phyloP scores from a whole-genome alignment of 345 rosid genomes.

The Lepidium aucheri region DNA sequence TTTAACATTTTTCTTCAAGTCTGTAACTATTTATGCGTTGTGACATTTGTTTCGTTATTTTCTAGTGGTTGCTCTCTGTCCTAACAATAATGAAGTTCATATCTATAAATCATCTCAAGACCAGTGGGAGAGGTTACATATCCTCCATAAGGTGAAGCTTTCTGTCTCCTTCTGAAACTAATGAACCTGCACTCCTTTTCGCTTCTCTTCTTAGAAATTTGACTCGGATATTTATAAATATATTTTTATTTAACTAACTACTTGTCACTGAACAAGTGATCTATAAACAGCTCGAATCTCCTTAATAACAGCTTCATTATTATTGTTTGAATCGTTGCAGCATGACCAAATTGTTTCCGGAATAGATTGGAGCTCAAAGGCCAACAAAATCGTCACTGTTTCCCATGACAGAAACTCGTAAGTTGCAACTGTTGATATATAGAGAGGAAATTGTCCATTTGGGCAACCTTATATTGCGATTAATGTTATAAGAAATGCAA shows the following conservation, averaged over 20 bases:
- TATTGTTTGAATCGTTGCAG: constrained; percentile 34
- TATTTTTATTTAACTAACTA: not conserved
- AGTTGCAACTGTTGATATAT: constrained; percentile 30
- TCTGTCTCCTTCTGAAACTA: not conserved
- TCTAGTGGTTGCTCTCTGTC: constrained; percentile 91
- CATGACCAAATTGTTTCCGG: constrained; percentile 98
- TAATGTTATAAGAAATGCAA: not conserved
- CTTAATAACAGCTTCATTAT: not conserved
- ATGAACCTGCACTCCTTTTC: not conserved
- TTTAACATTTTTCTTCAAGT: not conserved
- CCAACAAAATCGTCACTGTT: constrained; percentile 82
- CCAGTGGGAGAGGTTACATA: constrained; percentile 84
- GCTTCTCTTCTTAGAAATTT: not conserved
- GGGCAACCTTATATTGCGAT: not conserved
- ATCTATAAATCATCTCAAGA: constrained; percentile 64
- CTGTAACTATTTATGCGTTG: not conserved
- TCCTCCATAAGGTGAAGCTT: constrained; percentile 62
- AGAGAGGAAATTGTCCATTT: not conserved
- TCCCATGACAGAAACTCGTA: constrained; percentile 98
- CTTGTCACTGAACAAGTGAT: not conserved
- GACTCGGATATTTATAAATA: not conserved
- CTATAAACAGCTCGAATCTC: not conserved
- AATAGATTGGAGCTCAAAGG: constrained; percentile 82
- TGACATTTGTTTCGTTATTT: not conserved
- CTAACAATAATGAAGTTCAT: constrained; percentile 90